Evolutionary conservation across 192 early-diverging fungal genomes (phyloP).

Genomic region (Anaeromyces robustus): DNA sequence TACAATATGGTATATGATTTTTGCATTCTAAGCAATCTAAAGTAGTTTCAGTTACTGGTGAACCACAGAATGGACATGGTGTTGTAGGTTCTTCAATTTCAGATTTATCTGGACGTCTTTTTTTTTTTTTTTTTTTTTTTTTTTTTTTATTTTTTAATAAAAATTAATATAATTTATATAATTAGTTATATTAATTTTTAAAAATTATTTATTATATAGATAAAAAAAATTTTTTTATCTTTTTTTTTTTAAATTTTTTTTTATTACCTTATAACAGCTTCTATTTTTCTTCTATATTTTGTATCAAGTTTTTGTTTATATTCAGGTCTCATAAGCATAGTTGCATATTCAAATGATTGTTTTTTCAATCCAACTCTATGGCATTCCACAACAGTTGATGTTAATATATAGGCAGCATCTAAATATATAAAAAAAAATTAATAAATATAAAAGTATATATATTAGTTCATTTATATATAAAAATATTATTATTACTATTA

Average conservation of each 20-base stretch:
- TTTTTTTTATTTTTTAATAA: too few species aligned
- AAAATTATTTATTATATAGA: too few species aligned
- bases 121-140: not conserved
- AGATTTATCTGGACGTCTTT: constrained; percentile 31
- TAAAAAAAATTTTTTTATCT: too few species aligned
- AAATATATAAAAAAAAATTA: too few species aligned
- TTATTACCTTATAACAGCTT: constrained; percentile 29
- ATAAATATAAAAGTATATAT: too few species aligned
- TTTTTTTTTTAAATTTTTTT: not conserved
- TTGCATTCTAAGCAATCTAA: constrained; percentile 40
- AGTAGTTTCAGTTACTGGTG: constrained; percentile 19
- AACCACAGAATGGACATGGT: constrained; percentile 32
- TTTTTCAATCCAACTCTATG: constrained; percentile 30
- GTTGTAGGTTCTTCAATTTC: constrained; percentile 21
- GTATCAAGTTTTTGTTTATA: constrained; percentile 32
- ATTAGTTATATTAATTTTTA: too few species aligned
- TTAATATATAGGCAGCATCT: constrained; percentile 32
- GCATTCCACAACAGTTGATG: constrained; percentile 47
- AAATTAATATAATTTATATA: too few species aligned
- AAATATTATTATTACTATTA: too few species aligned
- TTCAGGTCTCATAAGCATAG: constrained; percentile 41
- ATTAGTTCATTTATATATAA: too few species aligned
- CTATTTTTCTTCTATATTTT: constrained; percentile 37
- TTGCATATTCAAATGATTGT: constrained; percentile 31
- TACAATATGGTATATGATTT: constrained; percentile 40